Evolutionary conservation across 371 early-diverging fungal genomes (phyloP), one percentile per base, ranked within the genome.

Genomic region (Mortierella sp.): DNA sequence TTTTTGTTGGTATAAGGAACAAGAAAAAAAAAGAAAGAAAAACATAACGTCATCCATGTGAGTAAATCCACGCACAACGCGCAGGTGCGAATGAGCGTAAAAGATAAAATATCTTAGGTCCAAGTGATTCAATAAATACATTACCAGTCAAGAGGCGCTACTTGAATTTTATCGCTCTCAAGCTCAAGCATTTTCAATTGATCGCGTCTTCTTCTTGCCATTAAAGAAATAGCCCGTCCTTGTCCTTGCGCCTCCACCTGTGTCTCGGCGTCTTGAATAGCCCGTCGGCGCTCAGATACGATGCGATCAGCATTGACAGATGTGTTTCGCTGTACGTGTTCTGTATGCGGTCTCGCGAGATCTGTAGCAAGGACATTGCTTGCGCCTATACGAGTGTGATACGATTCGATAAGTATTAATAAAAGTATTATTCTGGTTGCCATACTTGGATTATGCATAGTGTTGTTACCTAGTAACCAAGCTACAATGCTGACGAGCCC

Each of bases 401-500:
- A n/a, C n/a, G n/a, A n/a, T n/a, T n/a, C n/a, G n/a, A n/a, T n/a
- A n/a, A n/a, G n/a, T n/a, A n/a, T n/a, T n/a, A n/a, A n/a, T n/a
- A n/a, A n/a, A n/a, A n/a, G n/a, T n/a, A n/a, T n/a, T n/a, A n/a
- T n/a, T n/a, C n/a, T n/a, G n/a, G n/a, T n/a, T n/a, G n/a, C n/a
- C n/a, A n/a, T n/a, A n/a, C n/a, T n/a, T n/a, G n/a, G n/a, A n/a
- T n/a, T 37, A 10, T 37, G 57, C 8, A 26, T 34, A 34, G 22
- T 28, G 19, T 32, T 17, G 2, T 31, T 74, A 64, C 74, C 76
- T 9, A 60, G 49, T 23, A 80, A 28, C 75, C 75, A 78, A 7
- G 84, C 86, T 0, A 75, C 72, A 34, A 85, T 72, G 40, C 84
- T 83, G 31, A 85, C 78, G 28, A 85, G 84, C 1, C 86, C 86